Evolutionary conservation across 768 basidiomycete genomes (phyloP), one percentile per base, ranked within the genome.

Genomic region (Grammothele lineata): DNA sequence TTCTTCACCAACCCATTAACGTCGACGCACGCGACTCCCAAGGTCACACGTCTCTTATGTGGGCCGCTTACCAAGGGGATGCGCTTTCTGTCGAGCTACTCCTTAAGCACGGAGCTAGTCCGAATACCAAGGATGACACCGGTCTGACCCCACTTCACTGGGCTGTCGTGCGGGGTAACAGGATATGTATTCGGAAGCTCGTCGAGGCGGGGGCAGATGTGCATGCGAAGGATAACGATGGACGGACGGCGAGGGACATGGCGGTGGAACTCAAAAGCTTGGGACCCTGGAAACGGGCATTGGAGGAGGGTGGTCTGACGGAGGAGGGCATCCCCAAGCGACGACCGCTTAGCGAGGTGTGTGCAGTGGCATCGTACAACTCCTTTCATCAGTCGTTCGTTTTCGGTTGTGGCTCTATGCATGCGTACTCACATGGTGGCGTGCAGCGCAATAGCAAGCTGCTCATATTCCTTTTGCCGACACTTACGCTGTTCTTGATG

Each of bases 21-120:
- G 86, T 97, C 48, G 96, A 99, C 62, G 85, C 86, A 38, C 78
- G 83, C 33, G 96, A 99, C 64, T 73, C 83, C 1, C 87, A 91
- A 58, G 96, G 96, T 0, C 96, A 98, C 62, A 96, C 95, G 0
- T 77, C 90, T 0, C 75, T 98, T 40, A 96, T 97, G 91, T 99
- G 96, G 96, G 96, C 96, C 5, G 91, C 92, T 8, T 99, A 98
- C 66, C 96, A 99, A 64, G 96, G 96, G 37, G 96, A 99, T 61
- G 93, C 92, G 2, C 78, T 98, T 26, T 92, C 89, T 3, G 93
- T 98, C 5, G 93, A 97, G 53, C 66, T 98, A 37, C 68, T 99
- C 34, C 75, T 99, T 42, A 79, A 83, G 46, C 90, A 94, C 55
- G 91, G 91, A 3, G 93, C 96, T 2, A 87, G 81, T 48, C 74